Base-by-base conservation (phyloP, 306 rosid species). In the Hippophae tibetana region DNA sequence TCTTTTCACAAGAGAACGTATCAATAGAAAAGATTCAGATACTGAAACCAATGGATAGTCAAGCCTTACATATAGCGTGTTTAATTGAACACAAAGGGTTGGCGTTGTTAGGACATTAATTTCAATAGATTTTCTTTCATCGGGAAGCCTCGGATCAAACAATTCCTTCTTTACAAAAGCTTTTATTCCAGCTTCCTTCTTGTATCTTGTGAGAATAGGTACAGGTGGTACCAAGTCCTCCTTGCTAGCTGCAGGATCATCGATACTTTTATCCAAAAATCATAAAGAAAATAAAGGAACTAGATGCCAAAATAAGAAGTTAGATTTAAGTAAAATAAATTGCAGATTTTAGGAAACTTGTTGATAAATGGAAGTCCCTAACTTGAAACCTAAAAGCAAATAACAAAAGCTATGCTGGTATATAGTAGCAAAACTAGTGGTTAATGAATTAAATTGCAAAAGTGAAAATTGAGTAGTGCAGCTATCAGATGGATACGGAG, bases 141-240 rank as follows among this genome's bases (percentile, higher is more conserved):
- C 93, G 63, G 93, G 87, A 45, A 84, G 79, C 64, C 90, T 86
- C 53, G 84, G 73, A 66, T 92, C 99, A 85, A 88, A 88, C 8
- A 85, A 76, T 77, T 92, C 99, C 81, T 92, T 92, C 83, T 85
- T 88, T 57, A 92, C 95, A 77, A 92, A 92, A 71, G 99, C 96
- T 78, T 92, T 92, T 81, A 92, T 80, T 77, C 93, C 99, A 68
- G 69, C 84, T 77, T 92, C 99, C 78, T 78, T 92, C 63, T 42
- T 81, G 93, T 85, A 85, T 9, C 99, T 80, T 5, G 99, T 92
- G 68, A 92, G 96, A 70, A 88, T 69, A 54, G 99, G 99, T 62
- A 76, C 83, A 7, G 96, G 99, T 38, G 99, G 99, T 71, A 88
- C 78, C 52, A 92, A 63, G 56, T 92, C 95, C 59, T 92, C 99